These are phyloP conservation scores for Sporisorium sorghi DNA, from an alignment of 1,284 basidiomycete genomes.

Conservation along the genomic window DNA sequence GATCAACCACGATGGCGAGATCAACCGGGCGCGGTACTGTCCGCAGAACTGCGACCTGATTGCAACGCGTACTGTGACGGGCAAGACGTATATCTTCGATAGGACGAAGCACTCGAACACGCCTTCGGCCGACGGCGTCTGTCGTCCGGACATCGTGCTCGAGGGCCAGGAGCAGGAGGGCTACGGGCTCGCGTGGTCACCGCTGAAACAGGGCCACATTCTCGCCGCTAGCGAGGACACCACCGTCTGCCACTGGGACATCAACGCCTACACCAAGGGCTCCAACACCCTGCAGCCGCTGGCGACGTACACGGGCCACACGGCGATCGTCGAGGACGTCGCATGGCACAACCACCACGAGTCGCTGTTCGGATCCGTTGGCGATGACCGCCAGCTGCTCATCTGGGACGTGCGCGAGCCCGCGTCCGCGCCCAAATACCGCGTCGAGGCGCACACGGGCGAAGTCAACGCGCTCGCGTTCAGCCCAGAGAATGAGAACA, in stretches of 20 bases:
- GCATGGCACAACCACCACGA: conserved; percentile 92
- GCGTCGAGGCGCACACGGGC: conserved; percentile 82
- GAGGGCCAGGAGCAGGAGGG: conserved; percentile 93
- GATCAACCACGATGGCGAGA: conserved; percentile 96
- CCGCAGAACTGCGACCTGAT: conserved; percentile 97
- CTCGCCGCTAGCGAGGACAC: conserved; percentile 94
- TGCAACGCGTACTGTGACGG: conserved; percentile 90
- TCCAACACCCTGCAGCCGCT: conserved; percentile 83
- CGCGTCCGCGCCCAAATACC: conserved; percentile 75
- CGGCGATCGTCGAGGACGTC: conserved; percentile 81
- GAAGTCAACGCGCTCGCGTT: conserved; percentile 94
- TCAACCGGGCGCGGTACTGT: conserved; percentile 98
- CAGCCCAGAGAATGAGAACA: conserved; percentile 82
- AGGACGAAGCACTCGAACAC: conserved; percentile 95
- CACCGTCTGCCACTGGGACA: conserved; percentile 96
- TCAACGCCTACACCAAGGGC: conserved; percentile 86
- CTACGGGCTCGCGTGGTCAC: conserved; percentile 93
- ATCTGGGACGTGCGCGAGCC: conserved; percentile 89
- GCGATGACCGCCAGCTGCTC: conserved; percentile 93
- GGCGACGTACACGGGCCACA: conserved; percentile 80
- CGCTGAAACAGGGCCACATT: conserved; percentile 82
- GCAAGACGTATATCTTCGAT: conserved; percentile 94
- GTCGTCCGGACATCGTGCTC: conserved; percentile 89
- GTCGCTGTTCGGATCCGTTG: conserved; percentile 92
- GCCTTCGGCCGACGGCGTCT: conserved; percentile 81